Conservation (phyloP, 2,329 filamentous ascomycete genomes). For the Aspergillus pseudotamarii region DNA sequence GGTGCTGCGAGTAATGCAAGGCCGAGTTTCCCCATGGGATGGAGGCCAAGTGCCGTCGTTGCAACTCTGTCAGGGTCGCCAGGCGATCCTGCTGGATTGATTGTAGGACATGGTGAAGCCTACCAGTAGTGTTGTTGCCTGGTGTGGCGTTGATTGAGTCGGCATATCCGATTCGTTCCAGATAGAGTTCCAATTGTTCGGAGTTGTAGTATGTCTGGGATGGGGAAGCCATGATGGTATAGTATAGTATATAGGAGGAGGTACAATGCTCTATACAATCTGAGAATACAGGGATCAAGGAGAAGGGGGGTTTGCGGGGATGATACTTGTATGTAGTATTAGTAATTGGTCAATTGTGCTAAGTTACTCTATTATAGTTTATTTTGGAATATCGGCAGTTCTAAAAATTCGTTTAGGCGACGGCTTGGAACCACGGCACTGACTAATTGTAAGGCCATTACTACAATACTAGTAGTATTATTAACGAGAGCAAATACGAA, state of each 20-base stretch:
- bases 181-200: constrained; percentile 40
- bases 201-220: constrained; percentile 37
- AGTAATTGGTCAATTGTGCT: too few relatives aligned
- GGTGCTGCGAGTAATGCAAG: constrained; percentile 57
- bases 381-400: background rate
- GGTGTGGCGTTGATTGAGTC: constrained; percentile 13
- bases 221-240: background rate
- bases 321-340: background rate
- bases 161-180: constrained; percentile 34
- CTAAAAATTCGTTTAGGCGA: background rate
- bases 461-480: background rate
- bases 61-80: constrained; percentile 35
- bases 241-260: background rate
- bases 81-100: constrained; percentile 35
- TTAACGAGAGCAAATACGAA: background rate
- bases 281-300: background rate
- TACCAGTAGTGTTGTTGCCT: constrained; percentile 15
- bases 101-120: constrained; percentile 31
- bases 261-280: background rate
- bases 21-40: constrained; percentile 62
- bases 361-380: too few relatives aligned
- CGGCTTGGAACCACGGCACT: background rate
- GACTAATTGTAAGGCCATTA: background rate
- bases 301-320: background rate
- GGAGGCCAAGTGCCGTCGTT: constrained; percentile 48